Evolutionary conservation across 2,329 filamentous ascomycete species (phyloP), one percentile per base, ranked within the genome.

Genomic region (Bipolaris victoriae): DNA sequence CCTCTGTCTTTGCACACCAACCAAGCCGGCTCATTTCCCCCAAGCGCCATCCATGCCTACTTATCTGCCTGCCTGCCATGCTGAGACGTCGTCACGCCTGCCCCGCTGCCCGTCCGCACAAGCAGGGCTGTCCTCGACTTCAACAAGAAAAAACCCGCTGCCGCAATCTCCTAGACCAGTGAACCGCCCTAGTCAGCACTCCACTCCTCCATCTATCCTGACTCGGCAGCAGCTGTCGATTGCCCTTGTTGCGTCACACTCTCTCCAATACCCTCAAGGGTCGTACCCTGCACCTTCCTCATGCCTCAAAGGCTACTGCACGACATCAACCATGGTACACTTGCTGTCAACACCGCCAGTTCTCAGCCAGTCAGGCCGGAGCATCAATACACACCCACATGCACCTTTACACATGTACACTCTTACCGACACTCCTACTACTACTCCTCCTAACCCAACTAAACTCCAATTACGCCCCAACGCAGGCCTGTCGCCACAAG

Each of bases 301-400:
- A 59, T 40, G n/a, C 44, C 52, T 52, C 9, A 31, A 26, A 37
- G 36, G 40, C 39, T 57, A 49, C 57, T 60, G 57, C 57, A 54
- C 49, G 54, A 60, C 57, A 60, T 57, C 49, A 54, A 57, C 46
- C 45, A 52, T 59, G 53, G 53, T 57, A 52, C 24, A 18, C 45
- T 46, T 18, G 24, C 24, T 51, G 40, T 26, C 46, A 41, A 37
- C 9, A 29, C 31, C 35, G 20, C 24, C 31, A 11, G 3, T 13
- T 13, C 29, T 11, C 29, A 29, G 16, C 15, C 49, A 39, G 39
- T 47, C 39, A 40, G 26, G 39, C 46, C 49, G 15, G 18, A 31
- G 33, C 44, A 48, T 39, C 49, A 41, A 35, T 16, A 39, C 26
- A 35, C 26, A 20, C 16, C 26, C n/a, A 45, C 26, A 31, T 31